These are phyloP conservation scores for Corchorus olitorius DNA, from an alignment of 345 rosid genomes.

Conservation along the genomic window DNA sequence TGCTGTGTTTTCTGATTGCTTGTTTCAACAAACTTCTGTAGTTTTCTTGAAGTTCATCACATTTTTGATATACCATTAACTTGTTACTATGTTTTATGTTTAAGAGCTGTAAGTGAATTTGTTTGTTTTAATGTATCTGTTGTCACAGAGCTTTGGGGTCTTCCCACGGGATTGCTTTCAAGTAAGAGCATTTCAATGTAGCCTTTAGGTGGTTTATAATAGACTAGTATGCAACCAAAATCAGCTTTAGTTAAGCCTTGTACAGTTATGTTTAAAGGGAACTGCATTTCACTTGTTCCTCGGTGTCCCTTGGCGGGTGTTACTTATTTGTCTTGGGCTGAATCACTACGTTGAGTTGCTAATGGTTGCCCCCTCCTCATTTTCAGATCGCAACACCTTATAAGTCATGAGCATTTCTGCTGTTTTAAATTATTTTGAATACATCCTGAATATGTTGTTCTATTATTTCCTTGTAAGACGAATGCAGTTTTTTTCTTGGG, in stretches of 20 bases:
- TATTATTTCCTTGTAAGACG: background rate
- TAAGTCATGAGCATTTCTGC: background rate
- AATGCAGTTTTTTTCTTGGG: slow-evolving; percentile 2
- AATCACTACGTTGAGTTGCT: slow-evolving; percentile 7
- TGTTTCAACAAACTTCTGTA: background rate
- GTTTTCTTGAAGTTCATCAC: no score
- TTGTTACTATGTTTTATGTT: background rate
- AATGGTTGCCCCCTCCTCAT: background rate
- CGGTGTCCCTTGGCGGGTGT: background rate
- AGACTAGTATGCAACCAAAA: background rate
- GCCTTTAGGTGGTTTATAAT: background rate
- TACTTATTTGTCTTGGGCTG: background rate
- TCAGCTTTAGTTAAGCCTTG: background rate
- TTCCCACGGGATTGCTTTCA: no score
- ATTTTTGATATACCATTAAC: background rate
- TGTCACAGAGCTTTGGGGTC: background rate
- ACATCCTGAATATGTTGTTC: background rate
- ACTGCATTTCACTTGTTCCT: background rate
- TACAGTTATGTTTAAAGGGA: background rate
- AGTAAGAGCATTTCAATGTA: background rate
- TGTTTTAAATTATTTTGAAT: background rate
- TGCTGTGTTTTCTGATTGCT: background rate
- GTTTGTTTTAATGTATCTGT: background rate
- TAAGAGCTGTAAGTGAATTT: background rate
- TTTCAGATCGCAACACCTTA: background rate